phyloP scores from a whole-genome alignment of 805 yeast species.

The Wickerhamiella lipophila region DNA sequence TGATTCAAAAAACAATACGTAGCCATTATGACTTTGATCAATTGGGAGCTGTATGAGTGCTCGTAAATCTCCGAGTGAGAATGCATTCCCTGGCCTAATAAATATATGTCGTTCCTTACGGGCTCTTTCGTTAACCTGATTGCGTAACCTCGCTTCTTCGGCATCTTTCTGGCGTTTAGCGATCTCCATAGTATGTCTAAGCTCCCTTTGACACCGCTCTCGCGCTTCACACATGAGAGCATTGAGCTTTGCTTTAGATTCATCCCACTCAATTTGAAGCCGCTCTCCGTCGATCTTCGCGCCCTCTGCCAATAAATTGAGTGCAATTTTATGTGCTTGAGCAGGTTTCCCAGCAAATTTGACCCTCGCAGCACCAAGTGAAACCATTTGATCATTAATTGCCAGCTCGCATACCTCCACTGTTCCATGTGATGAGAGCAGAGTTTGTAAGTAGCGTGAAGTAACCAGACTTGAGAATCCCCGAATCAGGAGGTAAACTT shows the following conservation, averaged over 20 bases:
- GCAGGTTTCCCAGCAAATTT: background rate
- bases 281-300: background rate
- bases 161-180: background rate
- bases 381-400: slow-evolving; percentile 2
- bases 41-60: background rate
- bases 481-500: slow-evolving; percentile 1
- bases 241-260: background rate
- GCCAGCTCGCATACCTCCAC: slow-evolving; percentile 10
- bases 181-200: background rate
- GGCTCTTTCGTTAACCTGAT: background rate
- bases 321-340: background rate
- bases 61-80: background rate
- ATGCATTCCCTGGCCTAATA: background rate
- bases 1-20: background rate
- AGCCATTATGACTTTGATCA: background rate
- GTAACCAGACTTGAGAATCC: slow-evolving; percentile 9
- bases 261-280: slow-evolving; percentile 3
- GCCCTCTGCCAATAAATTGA: background rate
- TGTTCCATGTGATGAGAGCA: slow-evolving; percentile 4
- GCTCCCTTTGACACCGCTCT: background rate
- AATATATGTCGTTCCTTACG: background rate
- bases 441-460: slow-evolving; percentile 1
- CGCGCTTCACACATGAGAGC: background rate
- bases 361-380: slow-evolving; percentile 4
- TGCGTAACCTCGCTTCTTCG: background rate